Evolutionary conservation across 2,329 filamentous ascomycete genomes (phyloP), one percentile per base, ranked within the genome.

Genomic region (Eurotiales sp.): DNA sequence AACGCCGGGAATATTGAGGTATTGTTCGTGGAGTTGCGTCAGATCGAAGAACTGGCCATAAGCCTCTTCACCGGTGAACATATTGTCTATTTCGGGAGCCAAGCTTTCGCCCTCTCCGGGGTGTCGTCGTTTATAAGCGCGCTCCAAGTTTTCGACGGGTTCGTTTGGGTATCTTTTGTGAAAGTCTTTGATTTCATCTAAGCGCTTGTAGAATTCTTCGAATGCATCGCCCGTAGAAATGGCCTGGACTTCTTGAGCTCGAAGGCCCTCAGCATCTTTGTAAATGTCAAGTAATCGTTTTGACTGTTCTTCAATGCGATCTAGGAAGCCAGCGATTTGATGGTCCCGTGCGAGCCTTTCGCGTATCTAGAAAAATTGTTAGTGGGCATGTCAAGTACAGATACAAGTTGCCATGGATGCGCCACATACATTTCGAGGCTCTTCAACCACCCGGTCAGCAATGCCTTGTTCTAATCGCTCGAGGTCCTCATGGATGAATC

Each of bases 31-130:
- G 59, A 85, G 82, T 34, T 78, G 81, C 15, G 87, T 92, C 42
- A 99, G 74, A 68, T 99, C 93, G 63, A 99, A 88, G 71, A 89
- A 99, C 60, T 90, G 87, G 39, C 93, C 93, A 63, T 87, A 96
- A 0, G 86, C 87, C 69, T 99, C 93, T 71, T 99, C 95, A 55
- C 93, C 93, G 0, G 90, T 95, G 70, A 99, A 99, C 76, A 97
- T 87, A 52, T 83, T 84, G 64, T 97, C 92, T 43, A 96, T 85
- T 47, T 91, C 83, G 39, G 82, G 83, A 3, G 80, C 77, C 51
- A 81, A 70, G 1, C 78, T 74, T 42, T 86, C 82, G 45, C 83
- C 81, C 57, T 86, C 85, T 39, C 84, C 83, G 11, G 78, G 80
- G 37, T 79, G 75, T 52, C 80, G 82, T 64, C 84, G 80, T 68